Evolutionary conservation across 176 grass and related monocot genomes (phyloP).

Genomic region (bread wheat (Triticum aestivum)): DNA sequence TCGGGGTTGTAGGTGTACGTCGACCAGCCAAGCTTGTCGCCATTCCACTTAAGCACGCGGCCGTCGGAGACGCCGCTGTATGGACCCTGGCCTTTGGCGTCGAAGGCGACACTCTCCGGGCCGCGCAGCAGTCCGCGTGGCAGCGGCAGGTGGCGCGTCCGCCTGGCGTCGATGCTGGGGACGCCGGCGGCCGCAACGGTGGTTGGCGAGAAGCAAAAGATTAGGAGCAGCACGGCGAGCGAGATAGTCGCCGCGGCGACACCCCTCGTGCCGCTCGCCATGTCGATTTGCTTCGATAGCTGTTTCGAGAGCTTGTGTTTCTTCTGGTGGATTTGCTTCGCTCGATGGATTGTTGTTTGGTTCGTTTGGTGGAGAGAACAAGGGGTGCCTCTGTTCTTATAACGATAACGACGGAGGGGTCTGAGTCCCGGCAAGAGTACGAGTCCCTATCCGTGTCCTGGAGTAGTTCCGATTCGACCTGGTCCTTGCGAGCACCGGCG

Average conservation of each 20-base stretch:
- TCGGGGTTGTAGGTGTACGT: not conserved
- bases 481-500: too few relatives aligned
- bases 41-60: not conserved
- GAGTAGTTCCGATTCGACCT: not conserved
- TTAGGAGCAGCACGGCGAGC: not conserved
- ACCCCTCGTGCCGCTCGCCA: not conserved
- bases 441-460: not conserved
- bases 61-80: constrained; percentile 17
- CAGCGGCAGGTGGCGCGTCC: not conserved
- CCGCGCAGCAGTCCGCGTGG: not conserved
- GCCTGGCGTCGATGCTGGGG: not conserved
- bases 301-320: not conserved
- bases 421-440: not conserved
- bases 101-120: constrained; percentile 8
- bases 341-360: too few relatives aligned
- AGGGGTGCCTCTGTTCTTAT: not conserved
- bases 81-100: not conserved
- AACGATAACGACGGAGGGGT: not conserved
- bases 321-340: too few relatives aligned
- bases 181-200: not conserved
- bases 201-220: not conserved
- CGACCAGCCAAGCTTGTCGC: not conserved
- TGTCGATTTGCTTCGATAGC: not conserved
- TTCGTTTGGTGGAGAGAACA: not conserved
- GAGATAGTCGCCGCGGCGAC: not conserved